Evolutionary conservation across 179 eudicot genomes (phyloP).

Genomic region (Sideroxylon spinosum): DNA sequence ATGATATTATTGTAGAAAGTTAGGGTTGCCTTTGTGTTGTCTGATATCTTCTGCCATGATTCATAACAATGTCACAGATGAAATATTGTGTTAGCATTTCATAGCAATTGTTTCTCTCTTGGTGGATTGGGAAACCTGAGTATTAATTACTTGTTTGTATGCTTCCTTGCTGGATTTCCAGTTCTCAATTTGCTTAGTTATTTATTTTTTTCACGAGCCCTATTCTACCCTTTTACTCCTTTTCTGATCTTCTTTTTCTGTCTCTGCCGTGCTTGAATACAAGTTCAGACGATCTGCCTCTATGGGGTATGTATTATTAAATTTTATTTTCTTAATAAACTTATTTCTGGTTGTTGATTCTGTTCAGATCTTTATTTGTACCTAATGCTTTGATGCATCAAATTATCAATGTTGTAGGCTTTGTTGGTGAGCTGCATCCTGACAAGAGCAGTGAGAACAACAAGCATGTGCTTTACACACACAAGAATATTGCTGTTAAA

Average conservation of each 20-base stretch:
- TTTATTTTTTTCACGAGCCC: neutral
- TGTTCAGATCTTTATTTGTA: neutral
- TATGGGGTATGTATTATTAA: conserved; percentile 74
- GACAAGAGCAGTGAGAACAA: conserved; percentile 61
- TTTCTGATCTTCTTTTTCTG: conserved; percentile 28
- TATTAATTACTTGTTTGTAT: neutral
- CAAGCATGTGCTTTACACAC: conserved; percentile 75
- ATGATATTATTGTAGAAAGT: neutral
- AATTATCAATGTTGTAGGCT: conserved; percentile 41
- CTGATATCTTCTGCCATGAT: neutral
- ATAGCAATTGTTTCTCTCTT: too few relatives aligned
- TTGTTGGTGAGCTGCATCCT: conserved; percentile 73
- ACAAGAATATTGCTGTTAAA: conserved; percentile 59
- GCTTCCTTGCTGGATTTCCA: neutral
- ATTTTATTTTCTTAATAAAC: too few relatives aligned
- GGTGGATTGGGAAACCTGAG: neutral
- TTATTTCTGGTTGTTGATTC: neutral
- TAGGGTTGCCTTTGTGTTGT: neutral
- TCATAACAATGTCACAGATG: neutral
- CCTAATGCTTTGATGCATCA: conserved; percentile 1
- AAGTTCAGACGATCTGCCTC: conserved; percentile 75
- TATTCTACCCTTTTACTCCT: neutral
- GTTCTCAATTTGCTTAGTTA: neutral
- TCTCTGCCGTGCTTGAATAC: conserved; percentile 26
- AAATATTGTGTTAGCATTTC: neutral